Evolutionary conservation across 2,329 filamentous ascomycete species (phyloP), one percentile per base, ranked within the genome.

Genomic region (Botryotinia convoluta): DNA sequence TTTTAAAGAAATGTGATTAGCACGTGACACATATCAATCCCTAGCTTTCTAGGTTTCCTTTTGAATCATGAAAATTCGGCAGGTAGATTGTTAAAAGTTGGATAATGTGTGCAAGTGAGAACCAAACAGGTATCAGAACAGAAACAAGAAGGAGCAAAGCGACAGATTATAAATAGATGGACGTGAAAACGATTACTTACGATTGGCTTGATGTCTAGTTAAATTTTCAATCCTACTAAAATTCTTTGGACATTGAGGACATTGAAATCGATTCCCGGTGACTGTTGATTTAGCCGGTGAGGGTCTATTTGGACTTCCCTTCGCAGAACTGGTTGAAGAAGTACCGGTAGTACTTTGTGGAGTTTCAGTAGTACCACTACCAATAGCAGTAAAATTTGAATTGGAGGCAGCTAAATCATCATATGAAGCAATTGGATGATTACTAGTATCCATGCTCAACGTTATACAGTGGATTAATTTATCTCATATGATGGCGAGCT

Each of bases 191-290:
- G 20, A 68, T 14, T 29, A 75, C 79, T 77, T 65, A 80, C 79
- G 79, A 73, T 80, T 80, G 16, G 79, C 79, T 70, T 79, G 77
- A 75, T 80, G 78, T n/a, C 79, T 72, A 4, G 78, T 79, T 26
- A 80, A 54, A 71, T 80, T 80, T 72, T 79, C 79, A 44, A 79
- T 79, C 57, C 79, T 76, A 65, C 74, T 79, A 75, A 79, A 80
- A 37, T 77, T 79, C 74, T 80, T 80, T 3, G 78, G 77, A 72
- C 79, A 80, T 64, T 74, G 73, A 16, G 77, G 72, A 71, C 79
- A 80, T 72, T 79, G 77, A 65, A 79, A 80, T 35, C 79, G 71
- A 61, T 61, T 70, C 48, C 65, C 35, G 44, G 32, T 67, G 51
- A 75, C 72, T 14, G 69, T 72, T 3, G 76, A 67, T 67, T 37